These are phyloP conservation scores for Conoideocrella luteorostrata DNA, from an alignment of 2,329 filamentous ascomycete genomes.

Conservation along the genomic window DNA sequence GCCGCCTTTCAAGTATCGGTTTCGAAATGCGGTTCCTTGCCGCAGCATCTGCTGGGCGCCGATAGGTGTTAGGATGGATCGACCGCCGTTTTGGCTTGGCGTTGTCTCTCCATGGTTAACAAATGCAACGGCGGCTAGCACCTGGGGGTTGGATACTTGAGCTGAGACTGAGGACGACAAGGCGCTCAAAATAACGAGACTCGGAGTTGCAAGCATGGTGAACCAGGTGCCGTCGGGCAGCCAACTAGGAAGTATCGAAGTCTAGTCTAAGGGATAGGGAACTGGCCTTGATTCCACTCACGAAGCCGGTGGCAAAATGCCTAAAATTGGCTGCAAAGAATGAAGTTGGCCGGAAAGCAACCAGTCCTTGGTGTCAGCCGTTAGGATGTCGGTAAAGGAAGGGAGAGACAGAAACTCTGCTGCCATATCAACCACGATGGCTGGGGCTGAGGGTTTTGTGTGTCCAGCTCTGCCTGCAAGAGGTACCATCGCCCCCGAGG, in stretches of 20 bases:
- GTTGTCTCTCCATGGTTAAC: constrained; percentile 49
- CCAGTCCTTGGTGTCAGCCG: too few relatives aligned
- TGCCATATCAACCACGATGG: too few relatives aligned
- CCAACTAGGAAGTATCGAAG: not conserved
- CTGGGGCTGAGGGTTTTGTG: too few relatives aligned
- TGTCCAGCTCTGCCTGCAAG: not conserved
- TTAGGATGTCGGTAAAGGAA: too few relatives aligned
- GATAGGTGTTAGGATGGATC: constrained; percentile 39
- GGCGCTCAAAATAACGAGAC: not conserved
- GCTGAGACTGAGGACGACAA: not conserved
- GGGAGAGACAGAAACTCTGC: too few relatives aligned
- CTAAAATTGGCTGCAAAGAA: too few relatives aligned
- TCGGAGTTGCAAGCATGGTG: not conserved
- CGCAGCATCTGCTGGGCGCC: constrained; percentile 47
- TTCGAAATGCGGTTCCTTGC: constrained; percentile 42
- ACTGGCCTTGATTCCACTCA: too few relatives aligned
- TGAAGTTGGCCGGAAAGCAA: too few relatives aligned
- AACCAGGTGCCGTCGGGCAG: not conserved
- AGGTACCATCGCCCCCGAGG: not conserved
- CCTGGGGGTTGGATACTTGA: constrained; percentile 24
- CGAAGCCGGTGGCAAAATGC: too few relatives aligned
- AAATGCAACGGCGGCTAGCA: constrained; percentile 45
- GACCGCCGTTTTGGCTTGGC: constrained; percentile 27
- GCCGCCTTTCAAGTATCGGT: constrained; percentile 37
- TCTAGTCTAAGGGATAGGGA: too few relatives aligned